phyloP scores from a whole-genome alignment of 192 early-diverging fungal species.

The Spinellus fusiger region DNA sequence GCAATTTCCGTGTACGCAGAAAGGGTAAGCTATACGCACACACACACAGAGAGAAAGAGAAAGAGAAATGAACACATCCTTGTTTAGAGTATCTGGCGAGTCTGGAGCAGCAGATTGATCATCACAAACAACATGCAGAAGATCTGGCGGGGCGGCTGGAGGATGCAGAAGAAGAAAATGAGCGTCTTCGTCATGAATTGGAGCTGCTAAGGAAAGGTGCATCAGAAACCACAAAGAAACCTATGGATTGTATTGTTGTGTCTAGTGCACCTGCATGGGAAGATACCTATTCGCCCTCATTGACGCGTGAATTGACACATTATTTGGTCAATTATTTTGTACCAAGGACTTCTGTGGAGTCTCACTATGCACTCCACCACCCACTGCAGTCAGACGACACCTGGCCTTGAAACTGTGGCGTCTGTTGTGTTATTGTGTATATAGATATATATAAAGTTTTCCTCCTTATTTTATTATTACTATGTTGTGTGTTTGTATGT shows the following conservation, averaged over 20 bases:
- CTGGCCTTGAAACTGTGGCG: not conserved
- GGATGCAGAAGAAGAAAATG: slow-evolving; percentile 20
- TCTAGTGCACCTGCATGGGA: not conserved
- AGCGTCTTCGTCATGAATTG: slow-evolving; percentile 11
- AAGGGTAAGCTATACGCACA: too few relatives aligned
- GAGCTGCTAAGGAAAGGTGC: not conserved
- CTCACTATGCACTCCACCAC: too few relatives aligned
- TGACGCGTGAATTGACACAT: not conserved
- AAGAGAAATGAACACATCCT: not conserved
- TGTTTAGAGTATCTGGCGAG: slow-evolving; percentile 26
- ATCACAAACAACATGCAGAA: slow-evolving; percentile 11
- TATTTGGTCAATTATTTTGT: not conserved
- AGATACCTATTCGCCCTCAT: not conserved
- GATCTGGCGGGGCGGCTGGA: slow-evolving; percentile 1
- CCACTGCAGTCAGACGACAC: too few relatives aligned
- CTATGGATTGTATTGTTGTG: not conserved
- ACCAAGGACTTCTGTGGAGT: not conserved
- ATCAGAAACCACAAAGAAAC: not conserved
- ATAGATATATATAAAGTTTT: too few relatives aligned
- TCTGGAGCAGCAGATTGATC: slow-evolving; percentile 26
- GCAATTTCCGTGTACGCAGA: slow-evolving; percentile 7
- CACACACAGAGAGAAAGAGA: too few relatives aligned
- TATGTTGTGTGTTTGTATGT: too few relatives aligned
- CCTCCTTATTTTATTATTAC: too few relatives aligned
- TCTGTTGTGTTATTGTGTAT: too few relatives aligned